A percentile compares a stretch with the other conserved stretches of the same genome.
Conservation (phyloP, 345 rosid genomes). For the Melaleuca quinquenervia region DNA sequence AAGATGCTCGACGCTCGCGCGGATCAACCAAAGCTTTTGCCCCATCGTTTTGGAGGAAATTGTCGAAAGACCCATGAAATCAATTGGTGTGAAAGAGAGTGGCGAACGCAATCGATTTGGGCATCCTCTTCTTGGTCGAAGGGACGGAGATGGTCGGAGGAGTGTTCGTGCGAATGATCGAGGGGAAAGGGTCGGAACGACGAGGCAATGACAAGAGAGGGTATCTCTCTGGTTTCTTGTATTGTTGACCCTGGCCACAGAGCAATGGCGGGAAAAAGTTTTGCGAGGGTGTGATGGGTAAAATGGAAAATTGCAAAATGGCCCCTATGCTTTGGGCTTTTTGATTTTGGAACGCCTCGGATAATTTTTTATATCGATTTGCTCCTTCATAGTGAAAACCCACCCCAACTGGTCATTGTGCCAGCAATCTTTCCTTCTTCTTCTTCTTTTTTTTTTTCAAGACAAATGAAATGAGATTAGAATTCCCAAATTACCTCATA, state of each 20-base stretch:
- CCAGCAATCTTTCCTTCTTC: too few species aligned
- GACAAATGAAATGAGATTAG: background rate
- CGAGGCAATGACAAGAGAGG: background rate
- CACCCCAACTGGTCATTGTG: background rate
- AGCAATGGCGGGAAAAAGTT: background rate
- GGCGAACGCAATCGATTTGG: background rate
- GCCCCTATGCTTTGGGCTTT: background rate
- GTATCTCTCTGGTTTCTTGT: background rate
- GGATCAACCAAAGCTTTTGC: background rate
- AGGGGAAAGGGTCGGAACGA: background rate
- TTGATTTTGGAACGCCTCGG: background rate
- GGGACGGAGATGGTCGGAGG: background rate
- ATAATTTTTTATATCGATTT: background rate
- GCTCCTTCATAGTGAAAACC: background rate
- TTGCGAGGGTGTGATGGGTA: background rate
- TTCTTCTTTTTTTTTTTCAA: too few species aligned
- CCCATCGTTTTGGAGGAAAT: background rate
- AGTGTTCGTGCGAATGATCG: background rate
- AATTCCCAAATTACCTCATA: background rate
- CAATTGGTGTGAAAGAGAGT: background rate
- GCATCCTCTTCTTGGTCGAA: background rate
- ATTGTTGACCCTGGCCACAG: background rate
- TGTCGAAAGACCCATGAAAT: background rate
- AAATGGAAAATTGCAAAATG: background rate
- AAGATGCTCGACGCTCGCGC: background rate